Evolutionary conservation across 2,329 filamentous ascomycete species (phyloP).

Genomic region (Dactylellina cionopaga): DNA sequence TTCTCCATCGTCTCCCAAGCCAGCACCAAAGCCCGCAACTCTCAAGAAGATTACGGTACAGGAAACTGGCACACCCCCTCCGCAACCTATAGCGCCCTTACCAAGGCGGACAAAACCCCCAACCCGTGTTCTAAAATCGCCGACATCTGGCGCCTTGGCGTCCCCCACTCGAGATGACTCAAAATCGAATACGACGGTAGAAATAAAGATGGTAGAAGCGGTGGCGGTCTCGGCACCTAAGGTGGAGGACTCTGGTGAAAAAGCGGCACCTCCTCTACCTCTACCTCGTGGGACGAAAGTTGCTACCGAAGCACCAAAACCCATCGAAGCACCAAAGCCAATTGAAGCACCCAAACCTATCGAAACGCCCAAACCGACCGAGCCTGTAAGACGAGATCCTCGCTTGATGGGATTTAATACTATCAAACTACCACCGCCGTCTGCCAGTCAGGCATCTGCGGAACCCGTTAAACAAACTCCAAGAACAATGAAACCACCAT

Average conservation of each 20-base stretch:
- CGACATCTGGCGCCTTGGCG: slow-evolving; percentile 3
- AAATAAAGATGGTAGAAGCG: no score
- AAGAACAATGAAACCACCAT: neutral
- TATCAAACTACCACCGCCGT: slow-evolving; percentile 39
- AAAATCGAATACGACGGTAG: slow-evolving; percentile 10
- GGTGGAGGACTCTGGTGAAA: slow-evolving; percentile 5
- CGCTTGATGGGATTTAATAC: slow-evolving; percentile 33
- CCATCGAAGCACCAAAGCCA: neutral
- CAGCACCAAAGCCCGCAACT: slow-evolving; percentile 25
- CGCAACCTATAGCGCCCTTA: slow-evolving; percentile 43
- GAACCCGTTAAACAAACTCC: slow-evolving; percentile 34
- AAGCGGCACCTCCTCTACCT: slow-evolving; percentile 26
- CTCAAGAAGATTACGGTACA: slow-evolving; percentile 23
- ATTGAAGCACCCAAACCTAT: slow-evolving; percentile 6
- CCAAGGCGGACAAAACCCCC: slow-evolving; percentile 27
- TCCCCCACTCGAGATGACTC: slow-evolving; percentile 15
- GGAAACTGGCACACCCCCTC: slow-evolving; percentile 42
- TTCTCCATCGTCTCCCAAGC: slow-evolving; percentile 11
- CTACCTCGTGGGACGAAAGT: slow-evolving; percentile 20
- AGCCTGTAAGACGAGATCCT: slow-evolving; percentile 28
- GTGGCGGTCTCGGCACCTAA: neutral
- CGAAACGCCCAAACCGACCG: slow-evolving; percentile 1
- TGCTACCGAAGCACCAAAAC: neutral
- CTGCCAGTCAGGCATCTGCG: neutral
- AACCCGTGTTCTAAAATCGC: slow-evolving; percentile 3